phyloP scores from a whole-genome alignment of 495 filamentous ascomycete genomes.

The Wilcoxina mikolae region DNA sequence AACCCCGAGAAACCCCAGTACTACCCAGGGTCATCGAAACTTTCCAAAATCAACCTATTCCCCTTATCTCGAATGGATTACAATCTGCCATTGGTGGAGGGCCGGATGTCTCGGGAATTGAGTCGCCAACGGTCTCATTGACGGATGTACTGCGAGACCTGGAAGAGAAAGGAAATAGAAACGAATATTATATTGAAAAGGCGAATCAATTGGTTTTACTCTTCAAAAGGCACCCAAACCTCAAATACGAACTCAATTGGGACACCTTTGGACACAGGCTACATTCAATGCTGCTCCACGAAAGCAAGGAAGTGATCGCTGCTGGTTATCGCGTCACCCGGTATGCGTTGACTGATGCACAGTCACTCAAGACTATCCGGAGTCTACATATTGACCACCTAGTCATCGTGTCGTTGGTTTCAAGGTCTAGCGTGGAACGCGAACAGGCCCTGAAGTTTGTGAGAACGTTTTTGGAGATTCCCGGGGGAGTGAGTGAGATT shows the following conservation, averaged over 20 bases:
- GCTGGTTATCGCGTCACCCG: slow-evolving; percentile 85
- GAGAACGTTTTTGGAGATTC: slow-evolving; percentile 86
- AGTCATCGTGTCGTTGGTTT: slow-evolving; percentile 22
- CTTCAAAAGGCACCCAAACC: slow-evolving; percentile 78
- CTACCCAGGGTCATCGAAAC: slow-evolving; percentile 27
- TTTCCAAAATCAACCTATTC: slow-evolving; percentile 55
- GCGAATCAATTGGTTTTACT: slow-evolving; percentile 84
- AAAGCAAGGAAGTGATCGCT: slow-evolving; percentile 88
- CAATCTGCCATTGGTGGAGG: slow-evolving; percentile 10
- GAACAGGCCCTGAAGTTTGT: slow-evolving; percentile 97
- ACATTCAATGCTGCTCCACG: slow-evolving; percentile 87
- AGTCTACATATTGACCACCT: slow-evolving; percentile 78
- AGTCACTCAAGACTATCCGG: slow-evolving; percentile 77
- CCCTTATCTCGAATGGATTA: slow-evolving; percentile 39
- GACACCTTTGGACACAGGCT: slow-evolving; percentile 81
- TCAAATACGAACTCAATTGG: slow-evolving; percentile 95
- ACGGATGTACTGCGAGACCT: slow-evolving; percentile 76
- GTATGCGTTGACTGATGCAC: slow-evolving; percentile 84
- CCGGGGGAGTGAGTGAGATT: slow-evolving; percentile 77
- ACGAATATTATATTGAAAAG: slow-evolving; percentile 85
- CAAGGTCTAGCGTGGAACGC: slow-evolving; percentile 86
- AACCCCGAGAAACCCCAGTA: slow-evolving; percentile 36
- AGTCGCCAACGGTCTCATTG: slow-evolving; percentile 81
- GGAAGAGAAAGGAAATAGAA: slow-evolving; percentile 69
- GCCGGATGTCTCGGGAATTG: slow-evolving; percentile 47